phyloP scores from a whole-genome alignment of 495 filamentous ascomycete species.

The Penicillium cataractarum region DNA sequence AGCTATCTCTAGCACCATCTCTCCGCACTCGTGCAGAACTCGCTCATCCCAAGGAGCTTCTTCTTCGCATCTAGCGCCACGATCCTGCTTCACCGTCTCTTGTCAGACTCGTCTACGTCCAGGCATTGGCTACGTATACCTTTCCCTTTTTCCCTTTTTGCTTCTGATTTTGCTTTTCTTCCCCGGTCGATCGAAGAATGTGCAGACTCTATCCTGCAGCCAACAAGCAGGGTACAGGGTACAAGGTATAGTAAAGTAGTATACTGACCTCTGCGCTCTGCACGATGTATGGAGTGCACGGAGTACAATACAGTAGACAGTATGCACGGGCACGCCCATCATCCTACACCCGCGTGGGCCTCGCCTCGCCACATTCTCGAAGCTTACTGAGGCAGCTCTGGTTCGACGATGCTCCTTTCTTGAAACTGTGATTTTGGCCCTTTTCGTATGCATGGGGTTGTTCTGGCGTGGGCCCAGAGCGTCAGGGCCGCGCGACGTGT shows the following conservation, averaged over 20 bases:
- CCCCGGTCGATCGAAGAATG: constrained; percentile 9
- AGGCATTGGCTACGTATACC: not conserved
- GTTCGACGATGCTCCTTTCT: not conserved
- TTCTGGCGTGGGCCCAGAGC: constrained; percentile 1
- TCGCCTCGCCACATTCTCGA: constrained; percentile 30
- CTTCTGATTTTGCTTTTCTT: not conserved
- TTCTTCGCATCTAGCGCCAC: constrained; percentile 3
- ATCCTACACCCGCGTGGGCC: not conserved
- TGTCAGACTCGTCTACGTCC: constrained; percentile 5
- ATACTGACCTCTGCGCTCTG: not conserved
- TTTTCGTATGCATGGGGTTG: constrained; percentile 1
- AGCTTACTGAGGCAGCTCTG: constrained; percentile 17
- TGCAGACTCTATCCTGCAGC: not conserved
- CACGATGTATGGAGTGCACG: not conserved
- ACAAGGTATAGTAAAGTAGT: not conserved
- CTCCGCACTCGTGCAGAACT: not conserved
- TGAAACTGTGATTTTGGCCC: not conserved
- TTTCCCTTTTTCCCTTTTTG: not conserved
- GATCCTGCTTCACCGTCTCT: constrained; percentile 20
- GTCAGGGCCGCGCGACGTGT: not conserved
- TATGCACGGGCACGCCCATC: constrained; percentile 1
- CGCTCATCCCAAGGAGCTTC: not conserved
- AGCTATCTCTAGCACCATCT: not conserved
- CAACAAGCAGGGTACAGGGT: not conserved
- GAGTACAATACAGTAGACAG: not conserved